Evolutionary conservation across 495 filamentous ascomycete genomes (phyloP).

Genomic region (Lentithecium fluviatile): DNA sequence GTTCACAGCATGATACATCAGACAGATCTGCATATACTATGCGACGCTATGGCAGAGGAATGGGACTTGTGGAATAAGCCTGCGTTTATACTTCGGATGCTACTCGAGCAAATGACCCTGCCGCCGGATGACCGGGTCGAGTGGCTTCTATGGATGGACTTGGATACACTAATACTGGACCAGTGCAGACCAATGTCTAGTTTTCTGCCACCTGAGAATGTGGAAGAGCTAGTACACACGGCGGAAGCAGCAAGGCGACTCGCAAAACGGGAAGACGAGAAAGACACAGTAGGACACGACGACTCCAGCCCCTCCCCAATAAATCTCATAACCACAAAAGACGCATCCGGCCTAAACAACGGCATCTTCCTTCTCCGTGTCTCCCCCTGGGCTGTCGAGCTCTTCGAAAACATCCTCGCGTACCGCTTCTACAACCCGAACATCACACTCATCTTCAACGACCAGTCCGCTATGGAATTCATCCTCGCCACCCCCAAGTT

Average conservation of each 20-base stretch:
- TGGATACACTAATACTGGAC: conserved; percentile 54
- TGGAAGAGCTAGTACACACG: conserved; percentile 46
- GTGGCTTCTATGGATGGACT: conserved; percentile 57
- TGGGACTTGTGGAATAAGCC: conserved; percentile 48
- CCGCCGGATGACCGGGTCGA: conserved; percentile 48
- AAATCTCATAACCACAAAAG: conserved; percentile 31
- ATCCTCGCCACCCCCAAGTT: conserved; percentile 39
- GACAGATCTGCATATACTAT: not conserved
- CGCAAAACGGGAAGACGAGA: not conserved
- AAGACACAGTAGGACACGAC: not conserved
- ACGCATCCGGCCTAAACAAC: conserved; percentile 56
- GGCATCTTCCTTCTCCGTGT: conserved; percentile 54
- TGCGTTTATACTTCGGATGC: conserved; percentile 48
- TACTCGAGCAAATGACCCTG: conserved; percentile 50
- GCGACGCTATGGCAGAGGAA: conserved; percentile 1
- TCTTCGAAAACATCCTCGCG: conserved; percentile 48
- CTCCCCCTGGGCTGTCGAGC: conserved; percentile 49
- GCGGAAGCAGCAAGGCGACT: not conserved
- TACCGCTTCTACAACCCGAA: conserved; percentile 46
- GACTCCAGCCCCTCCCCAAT: conserved; percentile 24
- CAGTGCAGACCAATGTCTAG: conserved; percentile 49
- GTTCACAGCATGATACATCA: conserved; percentile 5
- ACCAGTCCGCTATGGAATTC: conserved; percentile 40
- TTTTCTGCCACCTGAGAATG: conserved; percentile 48
- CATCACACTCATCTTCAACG: conserved; percentile 36